Evolutionary conservation across 495 filamentous ascomycete genomes (phyloP).

Genomic region (Cetradonia linearis): DNA sequence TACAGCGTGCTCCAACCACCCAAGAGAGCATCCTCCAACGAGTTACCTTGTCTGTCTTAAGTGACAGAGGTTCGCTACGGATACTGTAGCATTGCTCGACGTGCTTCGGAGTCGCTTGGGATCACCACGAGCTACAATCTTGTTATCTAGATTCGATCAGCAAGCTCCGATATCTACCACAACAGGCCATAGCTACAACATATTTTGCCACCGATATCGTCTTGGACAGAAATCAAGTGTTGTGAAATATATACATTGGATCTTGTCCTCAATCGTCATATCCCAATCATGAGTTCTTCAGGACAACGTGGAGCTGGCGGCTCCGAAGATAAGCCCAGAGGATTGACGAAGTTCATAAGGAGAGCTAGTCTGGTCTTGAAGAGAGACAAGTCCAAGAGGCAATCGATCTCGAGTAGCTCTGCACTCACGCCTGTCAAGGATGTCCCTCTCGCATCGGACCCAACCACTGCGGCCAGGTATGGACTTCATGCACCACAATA

Average conservation of each 20-base stretch:
- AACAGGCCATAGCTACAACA: not conserved
- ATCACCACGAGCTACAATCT: not conserved
- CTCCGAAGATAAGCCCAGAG: constrained; percentile 46
- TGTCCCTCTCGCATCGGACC: constrained; percentile 12
- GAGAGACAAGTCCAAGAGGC: constrained; percentile 39
- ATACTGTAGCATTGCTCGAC: not conserved
- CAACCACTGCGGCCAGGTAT: constrained; percentile 29
- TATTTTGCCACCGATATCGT: not conserved
- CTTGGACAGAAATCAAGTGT: not conserved
- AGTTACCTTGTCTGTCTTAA: not conserved
- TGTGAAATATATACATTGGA: not conserved
- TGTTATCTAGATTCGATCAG: not conserved
- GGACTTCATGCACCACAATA: constrained; percentile 9
- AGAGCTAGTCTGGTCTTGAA: constrained; percentile 55
- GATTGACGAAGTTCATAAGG: constrained; percentile 51
- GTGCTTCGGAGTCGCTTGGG: not conserved
- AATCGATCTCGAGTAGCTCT: constrained; percentile 28
- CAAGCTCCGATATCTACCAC: not conserved
- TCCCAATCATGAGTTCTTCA: constrained; percentile 15
- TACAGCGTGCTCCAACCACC: not conserved
- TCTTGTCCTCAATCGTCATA: not conserved
- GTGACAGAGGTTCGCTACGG: not conserved
- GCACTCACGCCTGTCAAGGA: constrained; percentile 20
- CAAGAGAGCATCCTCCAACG: not conserved
- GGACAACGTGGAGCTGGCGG: constrained; percentile 19